Evolutionary conservation across 179 eudicot genomes (phyloP).

Genomic region (Gypsophila paniculata): DNA sequence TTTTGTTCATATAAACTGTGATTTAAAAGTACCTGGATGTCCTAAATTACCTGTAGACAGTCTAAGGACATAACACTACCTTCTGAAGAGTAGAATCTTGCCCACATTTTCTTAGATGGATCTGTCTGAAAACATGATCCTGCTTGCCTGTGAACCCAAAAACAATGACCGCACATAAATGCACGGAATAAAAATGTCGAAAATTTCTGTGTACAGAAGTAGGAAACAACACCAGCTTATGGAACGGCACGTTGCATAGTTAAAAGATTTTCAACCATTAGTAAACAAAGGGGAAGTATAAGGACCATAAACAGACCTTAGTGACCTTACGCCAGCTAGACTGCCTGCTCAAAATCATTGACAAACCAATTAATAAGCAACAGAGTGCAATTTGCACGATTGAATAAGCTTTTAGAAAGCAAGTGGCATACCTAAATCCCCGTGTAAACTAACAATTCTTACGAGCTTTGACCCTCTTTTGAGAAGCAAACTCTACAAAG

Average conservation of each 20-base stretch:
- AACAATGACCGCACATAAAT: constrained; percentile 4
- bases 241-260: neutral
- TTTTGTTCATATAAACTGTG: constrained; percentile 1
- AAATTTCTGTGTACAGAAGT: neutral
- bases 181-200: neutral
- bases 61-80: constrained; percentile 30
- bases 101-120: constrained; percentile 24
- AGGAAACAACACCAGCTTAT: neutral
- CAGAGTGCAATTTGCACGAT: constrained; percentile 1
- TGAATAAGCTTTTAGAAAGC: neutral
- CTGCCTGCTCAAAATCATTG: constrained; percentile 27
- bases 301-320: constrained; percentile 30
- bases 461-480: constrained; percentile 28
- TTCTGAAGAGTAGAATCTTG: constrained; percentile 50
- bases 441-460: constrained; percentile 22
- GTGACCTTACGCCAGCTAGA: constrained; percentile 22
- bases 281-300: constrained; percentile 1
- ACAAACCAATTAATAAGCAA: constrained; percentile 9
- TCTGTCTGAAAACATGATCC: constrained; percentile 27
- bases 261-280: neutral
- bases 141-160: constrained; percentile 28
- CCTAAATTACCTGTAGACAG: neutral
- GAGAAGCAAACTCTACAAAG: constrained; percentile 30
- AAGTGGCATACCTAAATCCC: constrained; percentile 27
- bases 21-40: neutral